Base-by-base conservation (phyloP, 306 rosid species). In the Gleditsia sinensis region DNA sequence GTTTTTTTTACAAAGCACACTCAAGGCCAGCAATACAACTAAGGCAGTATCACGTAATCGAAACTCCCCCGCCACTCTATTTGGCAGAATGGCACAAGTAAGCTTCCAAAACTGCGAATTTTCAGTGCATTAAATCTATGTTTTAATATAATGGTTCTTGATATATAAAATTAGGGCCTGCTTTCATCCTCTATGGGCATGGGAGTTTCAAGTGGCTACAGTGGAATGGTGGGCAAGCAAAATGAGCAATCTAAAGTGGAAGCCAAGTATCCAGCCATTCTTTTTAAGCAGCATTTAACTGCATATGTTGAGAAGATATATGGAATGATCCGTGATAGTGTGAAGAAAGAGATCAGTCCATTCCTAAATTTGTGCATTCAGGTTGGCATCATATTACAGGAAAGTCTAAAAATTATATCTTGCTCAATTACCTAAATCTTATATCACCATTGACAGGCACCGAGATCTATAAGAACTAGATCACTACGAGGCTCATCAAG, bases 31-130 rank as follows among this genome's bases (percentile, higher is more conserved):
- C 86, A 92, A 83, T 51, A 77, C 93, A 60, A 78, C 83, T 7
- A 83, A 78, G 78, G 33, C 83, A 53, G 70, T 83, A 71, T 83
- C 88, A 33, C 90, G 97, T n/a, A 83, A 79, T 49, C 86, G 90
- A 80, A 80, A 84, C 68, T 91, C 97, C 3, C 96, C 96, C 2
- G 75, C 93, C 53, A 80, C 92, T 58, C 74, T 92, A 75, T 90
- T 92, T 78, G 93, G 97, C 42, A 87, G 90, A 83, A 92, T 89
- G 92, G 96, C 96, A 81, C 87, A 85, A 75, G 97, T 92, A 82
- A 78, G 91, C 62, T 78, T 71, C 80, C 76, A 67, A 43, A 63
- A 46, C 66, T 61, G 45, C 33, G 68, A 77, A 54, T 19, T 14
- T 57, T 74, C 37, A 28, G 28, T 28, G 33, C 61, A 39, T 23